These are phyloP conservation scores for Camellia japonica DNA, from an alignment of 148 eudicot species.

Conservation along the genomic window DNA sequence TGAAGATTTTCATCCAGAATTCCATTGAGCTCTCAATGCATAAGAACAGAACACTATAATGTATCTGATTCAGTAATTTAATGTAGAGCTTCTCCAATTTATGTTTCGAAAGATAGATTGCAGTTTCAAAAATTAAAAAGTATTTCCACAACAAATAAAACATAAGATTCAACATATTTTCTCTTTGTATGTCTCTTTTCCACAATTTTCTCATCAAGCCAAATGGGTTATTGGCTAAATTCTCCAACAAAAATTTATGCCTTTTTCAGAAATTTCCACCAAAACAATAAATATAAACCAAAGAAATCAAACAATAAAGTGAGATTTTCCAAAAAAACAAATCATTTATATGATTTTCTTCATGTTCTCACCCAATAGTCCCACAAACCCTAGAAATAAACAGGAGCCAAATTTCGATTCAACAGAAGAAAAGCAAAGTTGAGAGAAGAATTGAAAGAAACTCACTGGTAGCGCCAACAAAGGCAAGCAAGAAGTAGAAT, in stretches of 20 bases:
- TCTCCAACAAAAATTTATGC: neutral
- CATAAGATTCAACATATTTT: neutral
- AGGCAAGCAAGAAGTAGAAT: slow-evolving; percentile 98
- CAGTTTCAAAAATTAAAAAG: too few relatives aligned
- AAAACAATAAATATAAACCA: neutral
- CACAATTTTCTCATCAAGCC: neutral
- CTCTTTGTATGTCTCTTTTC: neutral
- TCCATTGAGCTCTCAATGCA: neutral
- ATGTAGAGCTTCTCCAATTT: neutral
- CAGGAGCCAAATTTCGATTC: neutral
- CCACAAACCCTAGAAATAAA: slow-evolving; percentile 6
- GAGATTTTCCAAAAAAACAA: slow-evolving; percentile 7
- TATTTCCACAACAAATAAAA: neutral
- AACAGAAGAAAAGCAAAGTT: neutral
- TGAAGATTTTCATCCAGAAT: neutral
- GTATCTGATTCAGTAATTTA: neutral
- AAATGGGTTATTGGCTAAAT: neutral
- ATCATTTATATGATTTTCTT: neutral
- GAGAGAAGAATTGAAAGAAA: slow-evolving; percentile 16
- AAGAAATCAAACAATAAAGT: neutral
- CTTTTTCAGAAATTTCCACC: neutral
- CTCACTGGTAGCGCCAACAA: slow-evolving; percentile 97
- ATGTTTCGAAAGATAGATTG: neutral
- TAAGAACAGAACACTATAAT: too few relatives aligned
- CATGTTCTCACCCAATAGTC: neutral